Conservation (phyloP, 805 yeast species). For the Schizosaccharomyces japonicus region DNA sequence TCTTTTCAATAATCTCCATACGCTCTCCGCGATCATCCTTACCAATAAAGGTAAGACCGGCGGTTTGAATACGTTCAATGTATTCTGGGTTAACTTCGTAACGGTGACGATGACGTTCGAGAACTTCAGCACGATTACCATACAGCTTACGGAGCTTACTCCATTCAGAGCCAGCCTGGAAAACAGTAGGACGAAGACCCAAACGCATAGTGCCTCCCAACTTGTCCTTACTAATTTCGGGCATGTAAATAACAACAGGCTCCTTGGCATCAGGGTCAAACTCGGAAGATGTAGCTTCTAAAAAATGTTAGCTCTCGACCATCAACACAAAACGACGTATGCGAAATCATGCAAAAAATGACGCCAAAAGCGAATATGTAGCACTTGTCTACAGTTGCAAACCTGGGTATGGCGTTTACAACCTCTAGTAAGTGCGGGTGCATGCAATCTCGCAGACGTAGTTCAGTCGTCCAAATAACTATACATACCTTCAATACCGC, state of each 20-base stretch:
- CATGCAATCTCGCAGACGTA: neutral
- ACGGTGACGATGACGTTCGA: slow-evolving; percentile 95
- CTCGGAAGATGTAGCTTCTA: slow-evolving; percentile 11
- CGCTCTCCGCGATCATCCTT: slow-evolving; percentile 73
- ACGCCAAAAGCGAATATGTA: neutral
- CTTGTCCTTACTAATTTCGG: slow-evolving; percentile 84
- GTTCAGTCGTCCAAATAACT: neutral
- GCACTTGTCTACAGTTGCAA: slow-evolving; percentile 4
- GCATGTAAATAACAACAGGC: slow-evolving; percentile 85
- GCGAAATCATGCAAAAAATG: neutral
- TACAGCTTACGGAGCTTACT: slow-evolving; percentile 45
- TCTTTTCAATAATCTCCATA: slow-evolving; percentile 81
- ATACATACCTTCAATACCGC: slow-evolving; percentile 53
- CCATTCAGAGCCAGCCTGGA: slow-evolving; percentile 42
- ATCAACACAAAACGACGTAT: neutral
- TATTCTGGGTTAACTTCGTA: slow-evolving; percentile 85
- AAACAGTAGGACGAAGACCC: slow-evolving; percentile 76
- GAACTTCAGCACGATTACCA: slow-evolving; percentile 41
- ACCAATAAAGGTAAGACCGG: slow-evolving; percentile 77
- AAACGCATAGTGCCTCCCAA: slow-evolving; percentile 98
- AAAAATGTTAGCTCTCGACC: slow-evolving; percentile 4
- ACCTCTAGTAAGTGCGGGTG: neutral
- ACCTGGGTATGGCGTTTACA: neutral
- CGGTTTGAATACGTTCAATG: slow-evolving; percentile 41
- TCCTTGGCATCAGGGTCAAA: slow-evolving; percentile 27